Conservation (phyloP, 441 rosid genomes). For the Mallotus repandus region DNA sequence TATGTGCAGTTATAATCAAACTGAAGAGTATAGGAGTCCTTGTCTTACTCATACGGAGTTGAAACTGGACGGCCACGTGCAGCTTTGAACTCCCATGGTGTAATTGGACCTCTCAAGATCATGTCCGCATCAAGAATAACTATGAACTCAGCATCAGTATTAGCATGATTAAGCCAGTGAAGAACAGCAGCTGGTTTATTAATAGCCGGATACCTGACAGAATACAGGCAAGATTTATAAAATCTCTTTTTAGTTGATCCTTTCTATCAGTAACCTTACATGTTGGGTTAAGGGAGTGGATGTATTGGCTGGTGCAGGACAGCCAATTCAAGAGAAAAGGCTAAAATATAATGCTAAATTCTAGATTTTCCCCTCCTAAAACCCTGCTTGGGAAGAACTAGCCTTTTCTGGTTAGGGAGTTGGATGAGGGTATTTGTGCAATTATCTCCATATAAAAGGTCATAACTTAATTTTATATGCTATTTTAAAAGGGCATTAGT, state of each 20-base stretch:
- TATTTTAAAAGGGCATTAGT: background rate
- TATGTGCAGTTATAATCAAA: background rate
- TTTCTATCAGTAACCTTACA: background rate
- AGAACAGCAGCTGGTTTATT: slow-evolving; percentile 98
- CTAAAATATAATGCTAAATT: background rate
- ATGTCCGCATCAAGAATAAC: slow-evolving; percentile 99
- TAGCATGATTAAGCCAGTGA: slow-evolving; percentile 97
- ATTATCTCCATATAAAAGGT: background rate
- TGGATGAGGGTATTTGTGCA: background rate
- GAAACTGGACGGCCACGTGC: slow-evolving; percentile 94
- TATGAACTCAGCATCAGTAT: slow-evolving; percentile 79
- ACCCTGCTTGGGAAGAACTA: background rate
- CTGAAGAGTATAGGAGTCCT: background rate
- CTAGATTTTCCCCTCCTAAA: background rate
- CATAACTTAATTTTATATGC: background rate
- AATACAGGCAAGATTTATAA: slow-evolving; percentile 7
- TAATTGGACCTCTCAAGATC: slow-evolving; percentile 93
- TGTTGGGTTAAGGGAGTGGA: background rate
- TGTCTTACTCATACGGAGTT: slow-evolving; percentile 92
- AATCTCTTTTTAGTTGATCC: background rate
- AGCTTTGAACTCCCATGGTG: slow-evolving; percentile 98
- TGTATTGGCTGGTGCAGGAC: background rate
- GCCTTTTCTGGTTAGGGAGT: background rate
- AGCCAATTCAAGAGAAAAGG: background rate
- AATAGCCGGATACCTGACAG: slow-evolving; percentile 94